These are phyloP conservation scores for Austroboletus eburneus DNA, from an alignment of 768 basidiomycete species.

Conservation along the genomic window DNA sequence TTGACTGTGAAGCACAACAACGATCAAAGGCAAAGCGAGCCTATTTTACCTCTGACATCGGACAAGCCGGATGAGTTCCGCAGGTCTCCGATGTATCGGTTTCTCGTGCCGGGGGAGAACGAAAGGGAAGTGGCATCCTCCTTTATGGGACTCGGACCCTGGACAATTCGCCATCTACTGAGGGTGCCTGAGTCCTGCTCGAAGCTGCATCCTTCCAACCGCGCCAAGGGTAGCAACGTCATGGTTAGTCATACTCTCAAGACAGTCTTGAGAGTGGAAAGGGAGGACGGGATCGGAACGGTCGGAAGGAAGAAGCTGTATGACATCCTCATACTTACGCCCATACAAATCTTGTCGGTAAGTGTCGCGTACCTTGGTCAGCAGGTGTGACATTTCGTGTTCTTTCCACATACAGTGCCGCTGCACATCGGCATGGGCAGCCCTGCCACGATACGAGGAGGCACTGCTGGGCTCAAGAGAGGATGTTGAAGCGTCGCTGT, in stretches of 20 bases:
- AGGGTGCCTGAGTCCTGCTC: slow-evolving; percentile 63
- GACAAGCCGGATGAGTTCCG: slow-evolving; percentile 60
- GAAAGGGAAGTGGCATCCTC: slow-evolving; percentile 53
- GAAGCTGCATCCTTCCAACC: slow-evolving; percentile 72
- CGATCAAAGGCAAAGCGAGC: slow-evolving; percentile 47
- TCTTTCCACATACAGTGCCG: slow-evolving; percentile 50
- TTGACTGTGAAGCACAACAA: slow-evolving; percentile 49
- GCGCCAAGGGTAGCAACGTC: slow-evolving; percentile 55
- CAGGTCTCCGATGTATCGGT: slow-evolving; percentile 59
- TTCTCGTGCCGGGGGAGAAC: slow-evolving; percentile 48
- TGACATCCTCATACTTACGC: slow-evolving; percentile 83
- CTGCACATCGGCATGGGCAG: slow-evolving; percentile 75
- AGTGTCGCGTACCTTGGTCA: slow-evolving; percentile 26
- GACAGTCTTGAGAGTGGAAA: slow-evolving; percentile 76
- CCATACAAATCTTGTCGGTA: slow-evolving; percentile 84
- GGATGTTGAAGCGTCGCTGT: slow-evolving; percentile 20
- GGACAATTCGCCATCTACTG: slow-evolving; percentile 70
- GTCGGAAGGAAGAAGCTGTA: slow-evolving; percentile 75
- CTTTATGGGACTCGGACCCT: slow-evolving; percentile 80
- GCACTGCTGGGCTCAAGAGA: slow-evolving; percentile 5
- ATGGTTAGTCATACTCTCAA: slow-evolving; percentile 73
- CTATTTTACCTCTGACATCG: slow-evolving; percentile 76
- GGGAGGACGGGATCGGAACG: slow-evolving; percentile 69
- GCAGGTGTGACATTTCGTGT: neutral
- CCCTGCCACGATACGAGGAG: slow-evolving; percentile 71